Conservation (phyloP, 2,329 filamentous ascomycete species). For the Trichoderma gracile region DNA sequence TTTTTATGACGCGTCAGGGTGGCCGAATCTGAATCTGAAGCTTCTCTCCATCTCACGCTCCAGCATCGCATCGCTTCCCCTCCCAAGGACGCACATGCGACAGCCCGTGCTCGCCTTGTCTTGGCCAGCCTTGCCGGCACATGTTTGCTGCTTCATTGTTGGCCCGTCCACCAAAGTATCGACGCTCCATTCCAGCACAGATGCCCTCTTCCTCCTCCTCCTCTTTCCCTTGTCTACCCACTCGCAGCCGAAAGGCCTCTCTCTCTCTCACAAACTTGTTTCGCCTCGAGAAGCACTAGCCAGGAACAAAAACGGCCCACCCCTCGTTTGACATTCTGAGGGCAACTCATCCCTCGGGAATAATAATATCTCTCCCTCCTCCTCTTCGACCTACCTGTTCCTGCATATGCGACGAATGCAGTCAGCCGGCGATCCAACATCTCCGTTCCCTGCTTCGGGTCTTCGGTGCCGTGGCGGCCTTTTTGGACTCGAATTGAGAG, state of each 20-base stretch:
- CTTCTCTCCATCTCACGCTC: neutral
- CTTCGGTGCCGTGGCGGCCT: slow-evolving; percentile 12
- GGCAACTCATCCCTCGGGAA: too few relatives aligned
- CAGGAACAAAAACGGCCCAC: neutral
- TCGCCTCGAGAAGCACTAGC: slow-evolving; percentile 5
- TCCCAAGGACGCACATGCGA: neutral
- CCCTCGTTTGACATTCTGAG: slow-evolving; percentile 1
- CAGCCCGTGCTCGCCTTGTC: slow-evolving; percentile 17
- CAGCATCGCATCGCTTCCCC: too few relatives aligned
- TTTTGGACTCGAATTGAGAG: neutral
- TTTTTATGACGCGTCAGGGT: slow-evolving; percentile 4
- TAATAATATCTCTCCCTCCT: neutral
- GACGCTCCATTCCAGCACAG: neutral
- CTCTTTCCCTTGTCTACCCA: neutral
- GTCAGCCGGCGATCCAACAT: too few relatives aligned
- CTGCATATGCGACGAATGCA: too few relatives aligned
- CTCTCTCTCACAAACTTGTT: neutral
- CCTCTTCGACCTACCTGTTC: neutral
- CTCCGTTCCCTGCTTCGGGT: slow-evolving; percentile 3
- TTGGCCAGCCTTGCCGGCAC: slow-evolving; percentile 16
- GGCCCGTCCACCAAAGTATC: neutral
- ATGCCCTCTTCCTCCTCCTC: neutral
- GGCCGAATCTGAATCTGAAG: neutral
- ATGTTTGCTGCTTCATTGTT: slow-evolving; percentile 2
- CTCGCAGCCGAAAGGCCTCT: neutral